Base-by-base conservation (phyloP, 2,329 filamentous ascomycete genomes). In the Rugonectria rugulosa region DNA sequence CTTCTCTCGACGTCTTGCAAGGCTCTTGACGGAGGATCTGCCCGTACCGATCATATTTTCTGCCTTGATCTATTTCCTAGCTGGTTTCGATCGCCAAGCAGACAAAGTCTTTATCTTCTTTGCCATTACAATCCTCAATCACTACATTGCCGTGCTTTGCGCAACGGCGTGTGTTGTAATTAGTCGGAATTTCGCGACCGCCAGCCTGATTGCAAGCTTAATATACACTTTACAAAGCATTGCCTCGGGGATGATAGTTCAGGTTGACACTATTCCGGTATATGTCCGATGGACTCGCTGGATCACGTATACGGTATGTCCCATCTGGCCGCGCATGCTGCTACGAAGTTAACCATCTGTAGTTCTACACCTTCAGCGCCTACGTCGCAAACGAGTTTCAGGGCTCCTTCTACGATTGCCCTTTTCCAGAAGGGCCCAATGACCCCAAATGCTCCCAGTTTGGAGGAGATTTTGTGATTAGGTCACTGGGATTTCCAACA, bases 241-340 rank as follows among this genome's bases (percentile, higher is more conserved):
- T 76, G 86, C 86, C 0, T 91, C 89, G 60, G 90, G 90, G 1
- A 92, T 88, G 70, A 92, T 93, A 61, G 85, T 92, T 11, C 89
- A 92, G 69, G 79, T 81, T 9, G 85, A 90, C 47, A 85, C 87
- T 5, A 89, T 93, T 4, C 88, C 90, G 0, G 78, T 92, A 1
- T 93, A 92, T 64, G 84, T 91, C n/a, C 80, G 89, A 51, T 93
- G 90, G 90, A 75, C 90, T 2, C 92, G 91, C 67, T 89, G 85
- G 77, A 80, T 81, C 20, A 82, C 84, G 1, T 88, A 87, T 60
- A 80, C 81, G 17, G 81, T 81, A 72, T 68, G 77, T 67, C 2
- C 68, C 42, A 7, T 2, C 49, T 2, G 3, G 5, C 2, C 5
- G 43, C 23, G 63, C 73, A 40, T 72, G 47, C n/a, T n/a, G n/a